These are phyloP conservation scores for Dryadomyces quercivorus DNA, from an alignment of 2,329 filamentous ascomycete genomes.

Conservation along the genomic window DNA sequence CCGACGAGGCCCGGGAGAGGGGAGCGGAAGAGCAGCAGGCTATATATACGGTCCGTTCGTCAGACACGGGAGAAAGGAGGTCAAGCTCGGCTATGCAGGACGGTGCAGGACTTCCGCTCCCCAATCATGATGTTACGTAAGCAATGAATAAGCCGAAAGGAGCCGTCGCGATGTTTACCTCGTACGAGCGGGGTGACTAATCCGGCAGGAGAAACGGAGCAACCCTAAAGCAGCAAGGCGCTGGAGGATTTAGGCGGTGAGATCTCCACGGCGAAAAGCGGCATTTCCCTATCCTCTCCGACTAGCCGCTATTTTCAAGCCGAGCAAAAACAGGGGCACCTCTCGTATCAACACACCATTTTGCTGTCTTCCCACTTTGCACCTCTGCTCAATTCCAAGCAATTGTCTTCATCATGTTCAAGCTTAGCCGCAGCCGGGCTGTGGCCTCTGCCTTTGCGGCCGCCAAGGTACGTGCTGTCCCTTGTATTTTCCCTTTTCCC, in stretches of 20 bases:
- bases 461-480: slow-evolving; percentile 46
- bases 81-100: too few species aligned
- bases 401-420: slow-evolving; percentile 56
- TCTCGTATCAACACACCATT: not conserved
- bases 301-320: slow-evolving; percentile 1
- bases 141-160: too few species aligned
- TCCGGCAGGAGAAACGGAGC: not conserved
- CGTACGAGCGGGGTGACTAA: not conserved
- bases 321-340: not conserved
- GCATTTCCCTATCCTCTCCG: slow-evolving; percentile 11
- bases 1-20: too few species aligned
- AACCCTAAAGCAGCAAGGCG: not conserved
- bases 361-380: not conserved
- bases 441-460: slow-evolving; percentile 69
- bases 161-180: not conserved
- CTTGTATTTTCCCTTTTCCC: slow-evolving; percentile 16
- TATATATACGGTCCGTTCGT: too few species aligned
- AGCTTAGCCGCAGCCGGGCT: slow-evolving; percentile 69
- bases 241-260: not conserved
- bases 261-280: not conserved
- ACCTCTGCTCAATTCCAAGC: not conserved
- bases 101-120: too few species aligned
- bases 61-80: too few species aligned
- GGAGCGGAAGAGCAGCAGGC: too few species aligned
- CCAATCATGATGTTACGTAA: too few species aligned